These are phyloP conservation scores for Phytopythium oedochilum DNA, from an alignment of 352 stramenopile genomes.

Conservation along the genomic window DNA sequence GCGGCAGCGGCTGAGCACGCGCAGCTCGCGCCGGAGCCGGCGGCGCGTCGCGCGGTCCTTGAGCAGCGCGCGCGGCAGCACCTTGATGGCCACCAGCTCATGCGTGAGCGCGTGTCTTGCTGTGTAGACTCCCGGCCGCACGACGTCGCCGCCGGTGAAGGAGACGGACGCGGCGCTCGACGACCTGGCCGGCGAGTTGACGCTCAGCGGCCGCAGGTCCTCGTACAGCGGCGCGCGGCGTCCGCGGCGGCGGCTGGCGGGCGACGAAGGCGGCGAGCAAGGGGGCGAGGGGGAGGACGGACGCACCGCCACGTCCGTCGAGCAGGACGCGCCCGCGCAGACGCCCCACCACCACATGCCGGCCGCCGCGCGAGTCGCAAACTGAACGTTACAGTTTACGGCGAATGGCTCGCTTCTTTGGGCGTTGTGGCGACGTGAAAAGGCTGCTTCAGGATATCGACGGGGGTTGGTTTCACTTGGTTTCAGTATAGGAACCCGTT, in stretches of 20 bases:
- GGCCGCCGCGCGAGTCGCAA: background rate
- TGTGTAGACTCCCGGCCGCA: slow-evolving; percentile 51
- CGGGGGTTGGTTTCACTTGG: no score
- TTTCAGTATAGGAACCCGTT: no score
- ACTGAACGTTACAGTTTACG: background rate
- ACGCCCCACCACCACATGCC: slow-evolving; percentile 64
- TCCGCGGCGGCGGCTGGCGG: background rate
- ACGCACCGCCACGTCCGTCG: slow-evolving; percentile 28
- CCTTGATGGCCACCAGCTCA: slow-evolving; percentile 69
- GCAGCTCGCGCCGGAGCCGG: slow-evolving; percentile 68
- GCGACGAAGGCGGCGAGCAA: background rate
- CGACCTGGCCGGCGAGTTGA: slow-evolving; percentile 10
- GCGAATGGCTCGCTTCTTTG: no score
- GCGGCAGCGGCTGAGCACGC: slow-evolving; percentile 38
- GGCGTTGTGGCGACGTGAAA: no score
- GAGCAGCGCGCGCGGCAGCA: slow-evolving; percentile 53
- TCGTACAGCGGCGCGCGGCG: slow-evolving; percentile 34
- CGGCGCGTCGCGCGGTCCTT: slow-evolving; percentile 31
- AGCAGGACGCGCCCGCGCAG: slow-evolving; percentile 49
- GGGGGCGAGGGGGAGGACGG: background rate
- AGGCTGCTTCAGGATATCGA: no score
- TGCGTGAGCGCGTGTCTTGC: slow-evolving; percentile 49
- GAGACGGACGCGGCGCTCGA: slow-evolving; percentile 1
- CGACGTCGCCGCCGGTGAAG: background rate
- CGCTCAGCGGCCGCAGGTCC: slow-evolving; percentile 36